phyloP scores from a whole-genome alignment of 176 grass and related monocot genomes.

The Eleusine coracana region DNA sequence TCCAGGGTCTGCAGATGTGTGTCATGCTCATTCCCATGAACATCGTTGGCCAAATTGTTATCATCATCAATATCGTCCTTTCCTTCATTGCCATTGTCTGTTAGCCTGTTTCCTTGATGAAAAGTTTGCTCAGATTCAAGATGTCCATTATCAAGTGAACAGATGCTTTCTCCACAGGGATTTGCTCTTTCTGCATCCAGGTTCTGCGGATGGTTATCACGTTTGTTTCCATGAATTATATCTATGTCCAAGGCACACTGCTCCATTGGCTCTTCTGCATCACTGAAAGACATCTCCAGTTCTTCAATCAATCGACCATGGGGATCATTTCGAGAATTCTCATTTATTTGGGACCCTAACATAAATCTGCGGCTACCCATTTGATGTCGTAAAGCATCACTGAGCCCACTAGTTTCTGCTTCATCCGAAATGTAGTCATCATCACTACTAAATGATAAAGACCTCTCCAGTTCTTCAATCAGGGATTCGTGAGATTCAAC shows the following conservation, averaged over 20 bases:
- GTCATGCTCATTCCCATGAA: constrained; percentile 8
- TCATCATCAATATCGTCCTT: constrained; percentile 21
- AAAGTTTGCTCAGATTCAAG: constrained; percentile 41
- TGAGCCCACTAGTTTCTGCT: constrained; percentile 36
- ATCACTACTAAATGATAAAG: constrained; percentile 53
- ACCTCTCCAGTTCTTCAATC: constrained; percentile 60
- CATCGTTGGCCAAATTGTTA: neutral
- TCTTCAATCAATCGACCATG: constrained; percentile 62
- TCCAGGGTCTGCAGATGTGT: neutral
- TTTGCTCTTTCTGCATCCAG: constrained; percentile 37
- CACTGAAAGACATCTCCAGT: constrained; percentile 59
- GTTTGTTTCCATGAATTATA: constrained; percentile 11
- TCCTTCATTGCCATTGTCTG: neutral
- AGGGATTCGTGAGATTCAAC: constrained; percentile 54
- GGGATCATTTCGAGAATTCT: constrained; percentile 40
- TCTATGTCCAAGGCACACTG: neutral
- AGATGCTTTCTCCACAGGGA: constrained; percentile 57
- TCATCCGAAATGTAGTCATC: constrained; percentile 47
- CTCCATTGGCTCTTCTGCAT: constrained; percentile 39
- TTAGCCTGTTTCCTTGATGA: constrained; percentile 16
- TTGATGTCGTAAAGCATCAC: constrained; percentile 47
- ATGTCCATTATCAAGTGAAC: constrained; percentile 49
- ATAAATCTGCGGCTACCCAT: constrained; percentile 45
- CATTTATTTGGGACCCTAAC: constrained; percentile 22
- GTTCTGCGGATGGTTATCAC: constrained; percentile 28